phyloP scores from a whole-genome alignment of 1,139 yeast species.

The Yamadazyma songkhlaensis region DNA sequence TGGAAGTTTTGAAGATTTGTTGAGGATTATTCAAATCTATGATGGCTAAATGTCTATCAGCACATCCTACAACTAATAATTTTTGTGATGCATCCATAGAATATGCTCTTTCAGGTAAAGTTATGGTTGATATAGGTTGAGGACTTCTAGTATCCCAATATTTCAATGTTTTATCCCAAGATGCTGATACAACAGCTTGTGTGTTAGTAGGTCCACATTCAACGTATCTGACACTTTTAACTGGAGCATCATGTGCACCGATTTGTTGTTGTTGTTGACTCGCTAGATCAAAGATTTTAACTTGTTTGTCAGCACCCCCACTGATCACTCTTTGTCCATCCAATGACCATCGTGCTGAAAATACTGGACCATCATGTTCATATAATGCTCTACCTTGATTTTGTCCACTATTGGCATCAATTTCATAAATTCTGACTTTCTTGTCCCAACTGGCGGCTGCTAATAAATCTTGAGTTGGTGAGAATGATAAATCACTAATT shows the following conservation, averaged over 20 bases:
- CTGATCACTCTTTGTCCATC: constrained; percentile 89
- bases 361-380: constrained; percentile 88
- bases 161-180: constrained; percentile 93
- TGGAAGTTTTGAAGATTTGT: constrained; percentile 67
- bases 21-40: constrained; percentile 84
- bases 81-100: constrained; percentile 83
- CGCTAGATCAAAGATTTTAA: constrained; percentile 77
- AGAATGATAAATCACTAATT: constrained; percentile 79
- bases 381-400: constrained; percentile 86
- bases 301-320: constrained; percentile 93
- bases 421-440: constrained; percentile 89
- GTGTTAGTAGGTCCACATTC: constrained; percentile 80
- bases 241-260: constrained; percentile 85
- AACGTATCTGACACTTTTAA: constrained; percentile 70
- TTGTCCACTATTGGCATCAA: constrained; percentile 61
- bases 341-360: constrained; percentile 74
- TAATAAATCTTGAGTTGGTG: constrained; percentile 84
- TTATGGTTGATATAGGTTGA: constrained; percentile 76
- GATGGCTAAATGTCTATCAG: constrained; percentile 78
- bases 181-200: constrained; percentile 86
- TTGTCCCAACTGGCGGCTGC: constrained; percentile 95
- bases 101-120: constrained; percentile 88
- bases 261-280: constrained; percentile 81
- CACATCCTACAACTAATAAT: constrained; percentile 86
- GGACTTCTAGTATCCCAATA: constrained; percentile 94